phyloP scores from a whole-genome alignment of 2,329 filamentous ascomycete genomes.

The Aureobasidium sp. region DNA sequence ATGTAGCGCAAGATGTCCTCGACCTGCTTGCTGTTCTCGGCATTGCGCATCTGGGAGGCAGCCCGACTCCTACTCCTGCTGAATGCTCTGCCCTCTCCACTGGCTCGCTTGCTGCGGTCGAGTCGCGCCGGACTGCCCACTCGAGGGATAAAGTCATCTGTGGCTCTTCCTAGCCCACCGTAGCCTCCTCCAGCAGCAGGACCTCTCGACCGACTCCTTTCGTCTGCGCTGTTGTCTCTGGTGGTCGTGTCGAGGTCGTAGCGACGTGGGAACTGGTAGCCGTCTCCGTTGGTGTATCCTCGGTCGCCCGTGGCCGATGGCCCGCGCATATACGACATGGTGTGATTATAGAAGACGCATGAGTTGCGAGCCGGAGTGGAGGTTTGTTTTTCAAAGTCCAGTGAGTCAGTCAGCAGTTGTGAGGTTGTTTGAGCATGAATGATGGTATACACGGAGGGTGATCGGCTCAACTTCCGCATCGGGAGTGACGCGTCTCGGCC shows the following conservation, averaged over 20 bases:
- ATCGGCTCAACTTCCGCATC: neutral
- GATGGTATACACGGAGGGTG: neutral
- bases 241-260: constrained; percentile 30
- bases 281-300: constrained; percentile 32
- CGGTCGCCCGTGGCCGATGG: constrained; percentile 16
- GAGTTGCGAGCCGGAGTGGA: neutral
- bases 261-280: constrained; percentile 24
- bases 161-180: constrained; percentile 12
- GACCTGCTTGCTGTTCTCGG: constrained; percentile 15
- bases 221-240: constrained; percentile 28
- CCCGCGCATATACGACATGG: constrained; percentile 9
- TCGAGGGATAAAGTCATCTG: constrained; percentile 15
- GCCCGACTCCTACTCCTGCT: constrained; percentile 25
- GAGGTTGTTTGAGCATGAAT: neutral
- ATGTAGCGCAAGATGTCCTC: constrained; percentile 69
- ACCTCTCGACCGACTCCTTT: constrained; percentile 27
- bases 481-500: constrained; percentile 6
- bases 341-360: neutral
- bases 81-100: constrained; percentile 20
- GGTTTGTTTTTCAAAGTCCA: neutral
- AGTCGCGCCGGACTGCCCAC: constrained; percentile 29
- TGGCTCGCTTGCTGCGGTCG: constrained; percentile 37
- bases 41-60: constrained; percentile 14
- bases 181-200: constrained; percentile 34
- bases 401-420: neutral